Conservation (phyloP, 2,329 filamentous ascomycete species). For the Teratosphaeria zuluensis region DNA sequence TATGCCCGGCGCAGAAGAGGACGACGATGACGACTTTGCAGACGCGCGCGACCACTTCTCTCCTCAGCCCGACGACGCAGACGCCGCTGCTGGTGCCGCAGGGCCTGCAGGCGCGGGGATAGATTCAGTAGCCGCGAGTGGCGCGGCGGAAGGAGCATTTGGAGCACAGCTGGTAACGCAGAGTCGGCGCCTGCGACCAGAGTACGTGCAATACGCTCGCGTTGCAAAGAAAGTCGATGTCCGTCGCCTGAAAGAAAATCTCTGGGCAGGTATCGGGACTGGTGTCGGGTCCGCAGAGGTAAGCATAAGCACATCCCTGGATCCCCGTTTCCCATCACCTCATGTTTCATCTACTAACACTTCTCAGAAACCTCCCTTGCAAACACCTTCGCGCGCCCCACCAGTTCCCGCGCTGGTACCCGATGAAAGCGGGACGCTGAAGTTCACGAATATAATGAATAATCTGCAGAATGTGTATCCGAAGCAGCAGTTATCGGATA, state of each 20-base stretch:
- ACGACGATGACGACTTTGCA: slow-evolving; percentile 65
- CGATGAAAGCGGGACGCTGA: slow-evolving; percentile 48
- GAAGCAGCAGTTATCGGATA: slow-evolving; percentile 78
- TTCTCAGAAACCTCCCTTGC: slow-evolving; percentile 1
- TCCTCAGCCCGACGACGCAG: slow-evolving; percentile 47
- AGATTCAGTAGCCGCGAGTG: slow-evolving; percentile 23
- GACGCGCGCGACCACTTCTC: slow-evolving; percentile 74
- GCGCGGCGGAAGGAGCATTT: slow-evolving; percentile 37
- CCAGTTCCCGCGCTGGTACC: slow-evolving; percentile 15
- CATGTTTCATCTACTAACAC: not conserved
- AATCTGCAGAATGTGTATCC: slow-evolving; percentile 78
- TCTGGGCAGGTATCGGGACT: slow-evolving; percentile 54
- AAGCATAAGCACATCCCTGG: not conserved
- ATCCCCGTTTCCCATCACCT: not conserved
- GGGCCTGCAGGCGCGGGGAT: slow-evolving; percentile 20
- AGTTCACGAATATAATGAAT: slow-evolving; percentile 89
- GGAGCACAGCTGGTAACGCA: slow-evolving; percentile 55
- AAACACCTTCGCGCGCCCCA: slow-evolving; percentile 6
- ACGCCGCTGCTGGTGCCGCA: slow-evolving; percentile 10
- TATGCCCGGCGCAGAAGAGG: slow-evolving; percentile 53
- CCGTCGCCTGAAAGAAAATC: slow-evolving; percentile 52
- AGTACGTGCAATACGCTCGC: slow-evolving; percentile 57
- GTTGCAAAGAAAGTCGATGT: slow-evolving; percentile 61
- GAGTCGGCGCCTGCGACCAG: slow-evolving; percentile 49
- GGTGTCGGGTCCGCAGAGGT: slow-evolving; percentile 4